A percentile compares a stretch with the other conserved stretches of the same genome.
Conservation (phyloP, 345 rosid species). For the Erucastrum elatum region DNA sequence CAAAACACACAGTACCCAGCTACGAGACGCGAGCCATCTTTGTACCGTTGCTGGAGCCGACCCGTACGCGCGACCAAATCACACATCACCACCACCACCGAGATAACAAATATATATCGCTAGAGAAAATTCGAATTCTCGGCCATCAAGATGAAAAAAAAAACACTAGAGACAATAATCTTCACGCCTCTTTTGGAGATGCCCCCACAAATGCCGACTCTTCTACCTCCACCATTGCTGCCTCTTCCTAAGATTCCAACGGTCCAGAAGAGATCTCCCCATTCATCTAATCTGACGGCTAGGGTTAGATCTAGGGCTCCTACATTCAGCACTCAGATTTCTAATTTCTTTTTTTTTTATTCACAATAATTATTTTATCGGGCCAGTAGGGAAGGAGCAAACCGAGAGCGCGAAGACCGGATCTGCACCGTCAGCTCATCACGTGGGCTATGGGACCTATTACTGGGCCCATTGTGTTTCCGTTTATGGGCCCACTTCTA, state of each 20-base stretch:
- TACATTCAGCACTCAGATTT: not conserved
- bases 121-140: slow-evolving; percentile 6
- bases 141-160: slow-evolving; percentile 27
- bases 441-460: slow-evolving; percentile 38
- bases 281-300: slow-evolving; percentile 45
- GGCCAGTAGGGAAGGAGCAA: slow-evolving; percentile 24
- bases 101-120: not conserved
- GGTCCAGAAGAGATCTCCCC: slow-evolving; percentile 33
- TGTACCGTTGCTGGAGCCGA: slow-evolving; percentile 95
- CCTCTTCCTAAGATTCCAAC: slow-evolving; percentile 31
- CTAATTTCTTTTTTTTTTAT: not conserved
- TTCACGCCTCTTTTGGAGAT: slow-evolving; percentile 38
- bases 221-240: slow-evolving; percentile 40
- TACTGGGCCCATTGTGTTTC: slow-evolving; percentile 29
- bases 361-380: not conserved
- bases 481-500: slow-evolving; percentile 24
- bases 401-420: slow-evolving; percentile 41
- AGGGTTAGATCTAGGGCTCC: slow-evolving; percentile 36
- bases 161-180: slow-evolving; percentile 28
- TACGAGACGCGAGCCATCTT: slow-evolving; percentile 89
- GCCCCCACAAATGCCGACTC: slow-evolving; percentile 31
- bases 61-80: slow-evolving; percentile 98
- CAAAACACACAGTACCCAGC: slow-evolving; percentile 61
- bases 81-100: slow-evolving; percentile 49
- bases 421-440: slow-evolving; percentile 48